phyloP scores from a whole-genome alignment of 2,329 filamentous ascomycete species.

The Scleromitrula shiraiana region DNA sequence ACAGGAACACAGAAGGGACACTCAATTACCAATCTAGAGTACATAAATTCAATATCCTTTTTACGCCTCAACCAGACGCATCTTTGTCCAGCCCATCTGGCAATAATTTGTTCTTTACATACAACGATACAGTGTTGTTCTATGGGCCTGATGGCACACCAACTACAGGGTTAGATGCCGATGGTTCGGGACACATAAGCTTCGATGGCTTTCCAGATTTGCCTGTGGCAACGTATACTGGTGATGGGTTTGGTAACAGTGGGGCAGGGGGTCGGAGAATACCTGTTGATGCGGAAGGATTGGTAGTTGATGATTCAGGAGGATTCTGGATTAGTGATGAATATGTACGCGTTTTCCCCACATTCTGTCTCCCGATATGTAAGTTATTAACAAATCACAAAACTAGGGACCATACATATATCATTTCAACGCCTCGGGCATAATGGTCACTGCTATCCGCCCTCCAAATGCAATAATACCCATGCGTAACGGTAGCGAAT shows the following conservation, averaged over 20 bases:
- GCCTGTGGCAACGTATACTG: conserved; percentile 54
- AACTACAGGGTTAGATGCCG: conserved; percentile 55
- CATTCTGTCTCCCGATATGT: not conserved
- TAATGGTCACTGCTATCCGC: conserved; percentile 54
- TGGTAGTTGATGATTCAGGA: conserved; percentile 51
- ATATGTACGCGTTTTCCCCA: conserved; percentile 34
- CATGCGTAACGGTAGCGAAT: conserved; percentile 49
- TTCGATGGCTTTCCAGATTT: conserved; percentile 54
- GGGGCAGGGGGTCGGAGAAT: conserved; percentile 53
- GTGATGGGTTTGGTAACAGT: conserved; percentile 58
- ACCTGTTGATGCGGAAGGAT: conserved; percentile 57
- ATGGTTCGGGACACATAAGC: conserved; percentile 42
- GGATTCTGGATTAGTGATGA: conserved; percentile 60
- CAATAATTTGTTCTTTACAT: conserved; percentile 54
- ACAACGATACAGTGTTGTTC: conserved; percentile 58
- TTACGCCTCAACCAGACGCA: conserved; percentile 45
- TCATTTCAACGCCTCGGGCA: conserved; percentile 50
- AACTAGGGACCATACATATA: conserved; percentile 55
- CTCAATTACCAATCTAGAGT: conserved; percentile 60
- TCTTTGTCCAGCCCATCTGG: conserved; percentile 43
- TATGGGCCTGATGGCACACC: conserved; percentile 54
- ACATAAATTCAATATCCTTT: conserved; percentile 56
- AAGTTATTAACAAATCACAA: not conserved
- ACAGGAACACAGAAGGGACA: conserved; percentile 61
- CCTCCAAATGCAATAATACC: conserved; percentile 59